Evolutionary conservation across 2,329 filamentous ascomycete species (phyloP), one percentile per base, ranked within the genome.

Genomic region (Diaporthe sp.): DNA sequence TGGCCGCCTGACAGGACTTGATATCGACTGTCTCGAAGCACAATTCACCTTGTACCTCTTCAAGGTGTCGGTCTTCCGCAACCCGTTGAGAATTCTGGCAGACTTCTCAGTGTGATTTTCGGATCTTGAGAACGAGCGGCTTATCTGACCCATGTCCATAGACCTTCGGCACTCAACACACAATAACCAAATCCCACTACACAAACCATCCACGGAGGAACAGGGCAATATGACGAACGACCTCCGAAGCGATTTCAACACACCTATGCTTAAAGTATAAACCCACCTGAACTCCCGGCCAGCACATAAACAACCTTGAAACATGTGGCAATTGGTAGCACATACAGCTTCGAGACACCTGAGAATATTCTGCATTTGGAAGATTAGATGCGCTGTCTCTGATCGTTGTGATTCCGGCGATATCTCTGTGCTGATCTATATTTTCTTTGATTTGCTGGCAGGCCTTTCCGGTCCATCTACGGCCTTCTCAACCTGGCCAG

Each of bases 381-480:
- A 10, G 1, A 37, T 37, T 19, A n/a, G 10, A 13, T 19, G 37
- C 9, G 17, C 4, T 9, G n/a, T 19, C 1, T 28, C 10, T 37
- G 19, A 37, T 10, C 9, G 4, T 58, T 39, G 55, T 17, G 55
- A 37, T 12, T 19, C 19, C 6, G 19, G 19, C 9, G 4, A 58
- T 9, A 10, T 12, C 55, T 58, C 39, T 15, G 2, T 46, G 15
- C 2, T 39, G 15, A 25, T 28, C 39, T 67, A n/a, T 5, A 8
- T 5, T 8, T 49, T 28, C 42, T 49, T 67, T n/a, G 42, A 10
- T 17, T n/a, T 5, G 5, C 9, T 72, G 19, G 70, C 70, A 12
- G 70, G 55, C 25, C 55, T 61, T 37, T 42, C 70, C 22, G 70
- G 70, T 12, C 70, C 70, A 28, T 72, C 70, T 13, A 61, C 70